Evolutionary conservation across 805 yeast genomes (phyloP), one percentile per base, ranked within the genome.

Genomic region (Metschnikowia colocasiae): DNA sequence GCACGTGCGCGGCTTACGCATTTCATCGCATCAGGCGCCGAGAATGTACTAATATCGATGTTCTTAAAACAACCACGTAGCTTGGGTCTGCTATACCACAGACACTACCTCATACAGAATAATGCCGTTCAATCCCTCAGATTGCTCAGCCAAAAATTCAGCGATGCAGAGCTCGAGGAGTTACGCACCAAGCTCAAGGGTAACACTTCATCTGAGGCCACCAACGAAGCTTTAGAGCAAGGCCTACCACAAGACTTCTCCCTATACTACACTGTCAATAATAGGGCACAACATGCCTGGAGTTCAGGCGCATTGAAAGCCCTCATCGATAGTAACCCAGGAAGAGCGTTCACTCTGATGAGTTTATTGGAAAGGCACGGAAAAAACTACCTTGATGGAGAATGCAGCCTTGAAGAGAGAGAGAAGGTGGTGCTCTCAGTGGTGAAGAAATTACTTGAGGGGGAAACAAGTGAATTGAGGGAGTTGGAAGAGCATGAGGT

Each of bases 331-430:
- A 50, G 65, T 34, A 80, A 80, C 51, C 82, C 83, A 2, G 83
- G 83, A 10, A 63, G 85, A 47, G 82, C 74, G 1, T 63, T 64
- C 42, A 61, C 69, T n/a, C 71, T 81, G 15, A 70, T 76, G 73
- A 81, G 79, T 43, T 54, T 79, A 9, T 72, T 71, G 45, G 52
- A 61, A 9, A 65, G 66, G 39, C 67, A 62, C 35, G 47, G 55
- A 2, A 33, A 50, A 6, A 42, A 43, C 2, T 50, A 46, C 4
- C 53, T 52, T 3, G 30, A 31, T 5, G 36, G 23, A 6, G 13
- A 32, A 23, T 29, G 37, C 12, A 22, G 16, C 13, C 2, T 19
- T 12, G 36, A 40, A 6, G 43, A 30, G 22, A 59, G 67, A 37
- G 60, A 54, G 0, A 58, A 67, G 3, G 45, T 61, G 9, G 50